Conservation (phyloP, 129 eudicot genomes). For the Saussurea involucrata region DNA sequence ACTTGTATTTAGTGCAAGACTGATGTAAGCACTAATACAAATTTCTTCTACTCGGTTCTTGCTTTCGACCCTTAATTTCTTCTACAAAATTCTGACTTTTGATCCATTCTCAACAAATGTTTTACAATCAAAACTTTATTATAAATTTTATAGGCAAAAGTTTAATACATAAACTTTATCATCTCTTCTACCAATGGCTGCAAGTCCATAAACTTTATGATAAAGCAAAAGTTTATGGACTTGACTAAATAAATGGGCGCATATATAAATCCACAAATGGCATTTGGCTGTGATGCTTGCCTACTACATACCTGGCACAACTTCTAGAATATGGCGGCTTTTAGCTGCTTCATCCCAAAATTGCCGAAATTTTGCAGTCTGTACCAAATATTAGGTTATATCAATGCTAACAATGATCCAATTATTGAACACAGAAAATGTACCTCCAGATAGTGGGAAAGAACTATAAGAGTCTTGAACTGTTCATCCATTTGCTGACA, state of each 20-base stretch:
- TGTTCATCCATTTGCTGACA: constrained; percentile 96
- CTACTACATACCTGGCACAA: constrained; percentile 65
- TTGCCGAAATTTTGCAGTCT: constrained; percentile 96
- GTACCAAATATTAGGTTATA: constrained; percentile 22
- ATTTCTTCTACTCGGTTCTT: too few relatives aligned
- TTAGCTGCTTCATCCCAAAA: constrained; percentile 99
- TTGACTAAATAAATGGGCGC: neutral
- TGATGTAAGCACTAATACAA: too few relatives aligned
- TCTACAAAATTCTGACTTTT: too few relatives aligned
- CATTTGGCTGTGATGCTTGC: neutral
- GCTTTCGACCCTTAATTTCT: too few relatives aligned
- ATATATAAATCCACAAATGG: neutral
- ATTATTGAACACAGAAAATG: neutral
- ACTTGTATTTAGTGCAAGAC: too few relatives aligned
- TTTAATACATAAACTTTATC: too few relatives aligned
- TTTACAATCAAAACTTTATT: too few relatives aligned
- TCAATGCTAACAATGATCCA: neutral
- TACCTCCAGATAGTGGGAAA: constrained; percentile 97
- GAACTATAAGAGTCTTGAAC: constrained; percentile 86
- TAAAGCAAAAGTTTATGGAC: neutral
- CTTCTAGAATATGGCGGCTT: constrained; percentile 81
- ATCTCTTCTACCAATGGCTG: too few relatives aligned
- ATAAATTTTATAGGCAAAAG: too few relatives aligned
- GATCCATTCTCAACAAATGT: too few relatives aligned
- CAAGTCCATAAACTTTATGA: too few relatives aligned